These are phyloP conservation scores for Microascus cirrosus DNA, from an alignment of 2,329 filamentous ascomycete genomes.

Conservation along the genomic window DNA sequence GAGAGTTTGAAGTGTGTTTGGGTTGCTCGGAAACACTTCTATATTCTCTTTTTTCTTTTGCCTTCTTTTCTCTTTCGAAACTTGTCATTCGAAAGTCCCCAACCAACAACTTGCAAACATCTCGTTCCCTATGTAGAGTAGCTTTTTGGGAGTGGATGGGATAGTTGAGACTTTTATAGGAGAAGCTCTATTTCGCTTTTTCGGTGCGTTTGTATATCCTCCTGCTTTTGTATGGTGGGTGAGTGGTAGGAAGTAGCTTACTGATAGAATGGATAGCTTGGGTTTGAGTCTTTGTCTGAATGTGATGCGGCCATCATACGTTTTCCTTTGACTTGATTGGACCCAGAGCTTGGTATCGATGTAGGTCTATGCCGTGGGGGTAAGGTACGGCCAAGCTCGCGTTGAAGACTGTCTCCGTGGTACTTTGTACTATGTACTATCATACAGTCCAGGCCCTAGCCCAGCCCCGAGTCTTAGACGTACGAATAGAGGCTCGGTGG, in stretches of 20 bases:
- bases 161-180: background rate
- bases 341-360: background rate
- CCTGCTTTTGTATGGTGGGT: background rate
- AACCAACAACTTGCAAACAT: background rate
- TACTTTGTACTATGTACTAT: too few relatives aligned
- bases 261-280: background rate
- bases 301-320: background rate
- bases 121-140: conserved; percentile 2
- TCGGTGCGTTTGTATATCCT: background rate
- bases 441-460: too few relatives aligned
- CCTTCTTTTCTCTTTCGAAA: background rate
- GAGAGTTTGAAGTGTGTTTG: too few relatives aligned
- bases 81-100: background rate
- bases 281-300: background rate
- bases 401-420: background rate
- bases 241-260: background rate
- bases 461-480: too few relatives aligned
- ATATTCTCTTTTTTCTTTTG: conserved; percentile 1
- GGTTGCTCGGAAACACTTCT: background rate
- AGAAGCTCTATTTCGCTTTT: background rate
- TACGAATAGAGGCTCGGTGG: too few relatives aligned
- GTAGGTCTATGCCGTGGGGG: background rate
- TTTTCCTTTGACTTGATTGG: background rate
- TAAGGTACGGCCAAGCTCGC: background rate
- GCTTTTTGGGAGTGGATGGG: background rate